A percentile compares a stretch with the other conserved stretches of the same genome.
These are phyloP conservation scores for Plasmodium gaboni DNA, from an alignment of 169 alveolate genomes.

Conservation along the genomic window DNA sequence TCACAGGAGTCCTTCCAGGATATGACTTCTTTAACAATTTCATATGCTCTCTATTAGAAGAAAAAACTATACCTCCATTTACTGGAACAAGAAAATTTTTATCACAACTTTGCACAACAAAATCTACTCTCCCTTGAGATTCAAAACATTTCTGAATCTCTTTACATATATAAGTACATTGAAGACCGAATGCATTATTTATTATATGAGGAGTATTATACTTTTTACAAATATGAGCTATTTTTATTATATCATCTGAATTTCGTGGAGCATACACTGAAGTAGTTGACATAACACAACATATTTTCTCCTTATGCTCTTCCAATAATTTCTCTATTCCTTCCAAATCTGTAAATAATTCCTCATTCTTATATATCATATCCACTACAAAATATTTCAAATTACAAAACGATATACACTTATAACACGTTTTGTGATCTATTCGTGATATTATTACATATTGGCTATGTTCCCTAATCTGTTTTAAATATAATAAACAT, in stretches of 20 bases:
- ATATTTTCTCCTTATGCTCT: constrained; percentile 28
- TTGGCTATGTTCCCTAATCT: constrained; percentile 38
- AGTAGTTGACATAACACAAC: constrained; percentile 71
- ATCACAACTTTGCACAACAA: constrained; percentile 75
- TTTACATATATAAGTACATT: constrained; percentile 62
- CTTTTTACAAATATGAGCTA: constrained; percentile 47
- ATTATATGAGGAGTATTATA: constrained; percentile 54
- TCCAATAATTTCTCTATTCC: constrained; percentile 47
- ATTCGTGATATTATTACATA: constrained; percentile 64
- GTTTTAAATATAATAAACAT: constrained; percentile 38
- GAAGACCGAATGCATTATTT: constrained; percentile 73
- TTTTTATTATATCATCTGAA: constrained; percentile 61
- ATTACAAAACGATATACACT: constrained; percentile 59
- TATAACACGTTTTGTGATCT: constrained; percentile 72
- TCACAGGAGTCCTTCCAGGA: constrained; percentile 74
- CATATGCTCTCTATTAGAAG: constrained; percentile 23
- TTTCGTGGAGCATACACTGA: constrained; percentile 76
- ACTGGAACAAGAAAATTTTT: constrained; percentile 73
- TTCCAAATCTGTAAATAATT: constrained; percentile 38
- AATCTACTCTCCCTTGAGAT: constrained; percentile 48
- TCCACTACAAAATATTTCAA: constrained; percentile 63
- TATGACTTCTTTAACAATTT: constrained; percentile 41
- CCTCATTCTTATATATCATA: constrained; percentile 47
- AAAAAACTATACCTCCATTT: constrained; percentile 64
- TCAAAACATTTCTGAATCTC: constrained; percentile 69